Base-by-base conservation (phyloP, 1,284 basidiomycete genomes). In the Cryptococcus floricola region DNA sequence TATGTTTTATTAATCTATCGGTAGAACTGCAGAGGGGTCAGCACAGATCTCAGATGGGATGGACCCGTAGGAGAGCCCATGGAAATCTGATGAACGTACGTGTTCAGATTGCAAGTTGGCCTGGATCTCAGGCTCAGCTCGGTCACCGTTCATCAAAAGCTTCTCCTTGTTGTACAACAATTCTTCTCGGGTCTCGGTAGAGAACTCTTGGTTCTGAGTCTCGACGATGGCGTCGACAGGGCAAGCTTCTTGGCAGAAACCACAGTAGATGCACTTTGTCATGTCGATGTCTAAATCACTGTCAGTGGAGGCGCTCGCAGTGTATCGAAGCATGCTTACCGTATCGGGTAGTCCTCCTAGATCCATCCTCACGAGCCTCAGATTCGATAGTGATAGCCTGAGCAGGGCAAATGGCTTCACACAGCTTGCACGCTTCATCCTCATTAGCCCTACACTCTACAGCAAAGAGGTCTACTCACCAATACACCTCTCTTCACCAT, bases 371-470 rank as follows among this genome's bases (percentile, higher is more conserved):
- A 65, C 96, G 87, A 53, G 94, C 87, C 79, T 99, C 96, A 62
- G 90, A 93, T 80, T 99, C 96, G 71, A 99, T 99, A 28, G 96
- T 98, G 76, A 99, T 99, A 18, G 96, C 96, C 78, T 98, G 96
- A 27, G 96, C 96, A 44, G 96, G 95, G 78, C 95, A 99, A 69
- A 99, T 98, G 46, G 96, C 95, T 78, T 99, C 96, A 74, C 96
- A 99, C 27, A 99, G 85, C 79, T 98, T 98, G 81, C 96, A 99
- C 41, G 96, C 94, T 94, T 62, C 38, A n/a, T 49, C n/a, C 18
- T 8, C n/a, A 10, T 55, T 18, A 50, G 54, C 19, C 4, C 19
- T 39, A 7, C n/a, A 16, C 39, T 23, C 19, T 50, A 19, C 19
- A 19, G 38, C n/a, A 23, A 23, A 23, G 23, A 23, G 23, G 3